Conservation (phyloP, 1,284 basidiomycete species). For the Irpex sp. region DNA sequence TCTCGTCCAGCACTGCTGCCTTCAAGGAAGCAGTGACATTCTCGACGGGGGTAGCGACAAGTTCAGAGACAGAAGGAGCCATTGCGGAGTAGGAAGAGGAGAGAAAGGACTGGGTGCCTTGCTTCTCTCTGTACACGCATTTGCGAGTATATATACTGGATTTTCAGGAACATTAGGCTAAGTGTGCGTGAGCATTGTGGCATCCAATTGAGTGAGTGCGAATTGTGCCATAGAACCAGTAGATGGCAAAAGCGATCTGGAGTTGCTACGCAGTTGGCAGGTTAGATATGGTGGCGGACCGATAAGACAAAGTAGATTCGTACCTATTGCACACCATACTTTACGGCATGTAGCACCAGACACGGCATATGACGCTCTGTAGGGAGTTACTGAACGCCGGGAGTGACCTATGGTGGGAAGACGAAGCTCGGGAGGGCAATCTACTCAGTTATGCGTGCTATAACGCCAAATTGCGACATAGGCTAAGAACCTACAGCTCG, state of each 20-base stretch:
- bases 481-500: background rate
- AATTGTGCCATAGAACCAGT: conserved; percentile 1
- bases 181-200: background rate
- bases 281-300: background rate
- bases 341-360: conserved; percentile 4
- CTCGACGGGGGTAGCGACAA: conserved; percentile 3
- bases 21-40: conserved; percentile 1
- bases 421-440: background rate
- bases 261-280: background rate
- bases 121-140: background rate
- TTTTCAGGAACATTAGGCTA: background rate
- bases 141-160: background rate
- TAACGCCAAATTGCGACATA: conserved; percentile 7
- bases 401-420: background rate
- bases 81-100: background rate
- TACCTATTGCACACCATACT: conserved; percentile 2
- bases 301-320: background rate
- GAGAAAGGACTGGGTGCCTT: background rate
- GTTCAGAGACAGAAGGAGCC: conserved; percentile 9
- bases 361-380: background rate
- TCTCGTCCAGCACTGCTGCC: background rate
- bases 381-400: background rate
- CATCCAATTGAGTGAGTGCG: background rate
- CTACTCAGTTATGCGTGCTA: background rate
- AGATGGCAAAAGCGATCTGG: background rate